A percentile compares a stretch with the other conserved stretches of the same genome.
These are phyloP conservation scores for Sicyos edulis DNA, from an alignment of 306 rosid genomes.

Conservation along the genomic window DNA sequence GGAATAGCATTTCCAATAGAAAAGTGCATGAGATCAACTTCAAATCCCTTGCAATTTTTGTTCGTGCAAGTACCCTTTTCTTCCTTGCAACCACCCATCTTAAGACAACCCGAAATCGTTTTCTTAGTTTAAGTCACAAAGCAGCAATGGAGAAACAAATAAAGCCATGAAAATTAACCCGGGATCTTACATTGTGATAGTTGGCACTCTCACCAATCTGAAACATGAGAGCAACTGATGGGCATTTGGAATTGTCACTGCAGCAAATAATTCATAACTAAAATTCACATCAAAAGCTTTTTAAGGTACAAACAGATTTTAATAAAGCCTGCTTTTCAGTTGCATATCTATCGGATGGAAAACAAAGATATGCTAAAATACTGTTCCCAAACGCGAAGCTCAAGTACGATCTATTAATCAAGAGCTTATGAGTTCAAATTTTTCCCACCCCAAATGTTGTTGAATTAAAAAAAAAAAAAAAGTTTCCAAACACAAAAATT, in stretches of 20 bases:
- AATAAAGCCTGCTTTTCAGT: not conserved
- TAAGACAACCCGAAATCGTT: conserved; percentile 24
- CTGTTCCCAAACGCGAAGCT: not conserved
- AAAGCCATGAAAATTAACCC: not conserved
- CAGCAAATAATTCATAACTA: conserved; percentile 21
- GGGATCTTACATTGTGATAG: conserved; percentile 63
- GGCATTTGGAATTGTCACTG: conserved; percentile 68
- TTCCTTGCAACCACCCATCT: conserved; percentile 97
- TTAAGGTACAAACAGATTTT: not conserved
- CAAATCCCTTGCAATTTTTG: conserved; percentile 85
- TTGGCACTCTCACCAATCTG: conserved; percentile 74
- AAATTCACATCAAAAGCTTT: not conserved
- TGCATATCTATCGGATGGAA: not conserved
- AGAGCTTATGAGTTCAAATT: too few species aligned
- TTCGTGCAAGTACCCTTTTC: conserved; percentile 57
- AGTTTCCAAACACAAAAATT: too few species aligned
- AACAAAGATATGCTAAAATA: not conserved
- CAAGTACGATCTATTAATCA: too few species aligned
- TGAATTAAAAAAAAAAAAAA: too few species aligned
- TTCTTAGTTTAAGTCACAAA: conserved; percentile 22
- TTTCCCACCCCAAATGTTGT: too few species aligned
- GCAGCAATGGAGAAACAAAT: conserved; percentile 11
- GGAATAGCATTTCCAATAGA: conserved; percentile 90
- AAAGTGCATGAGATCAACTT: conserved; percentile 95
- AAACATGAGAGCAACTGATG: conserved; percentile 92